Evolutionary conservation across 495 filamentous ascomycete genomes (phyloP).

Genomic region (Aspergillus baeticus): DNA sequence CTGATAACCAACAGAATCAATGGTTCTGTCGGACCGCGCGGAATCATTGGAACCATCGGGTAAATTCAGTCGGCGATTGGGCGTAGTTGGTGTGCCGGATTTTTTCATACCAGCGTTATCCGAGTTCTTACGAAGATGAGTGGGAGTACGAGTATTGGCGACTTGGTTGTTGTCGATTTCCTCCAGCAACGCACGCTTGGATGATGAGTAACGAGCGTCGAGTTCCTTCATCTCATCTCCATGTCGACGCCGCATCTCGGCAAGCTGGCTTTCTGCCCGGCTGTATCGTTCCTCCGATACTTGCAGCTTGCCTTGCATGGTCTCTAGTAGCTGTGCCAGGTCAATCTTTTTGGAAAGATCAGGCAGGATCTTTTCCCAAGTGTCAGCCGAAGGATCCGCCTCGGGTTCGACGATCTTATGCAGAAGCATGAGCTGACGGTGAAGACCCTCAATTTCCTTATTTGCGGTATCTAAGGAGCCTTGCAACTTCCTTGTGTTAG

Average conservation of each 20-base stretch:
- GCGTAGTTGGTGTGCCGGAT: conserved; percentile 73
- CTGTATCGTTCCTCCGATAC: conserved; percentile 79
- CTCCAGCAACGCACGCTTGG: conserved; percentile 72
- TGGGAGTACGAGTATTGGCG: conserved; percentile 72
- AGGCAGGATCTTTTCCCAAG: conserved; percentile 62
- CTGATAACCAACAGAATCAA: conserved; percentile 86
- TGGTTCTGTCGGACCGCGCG: conserved; percentile 80
- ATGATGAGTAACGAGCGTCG: conserved; percentile 66
- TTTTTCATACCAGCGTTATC: conserved; percentile 60
- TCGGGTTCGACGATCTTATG: conserved; percentile 87
- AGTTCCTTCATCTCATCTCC: conserved; percentile 73
- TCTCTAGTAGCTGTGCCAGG: conserved; percentile 83
- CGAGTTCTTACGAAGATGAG: conserved; percentile 69
- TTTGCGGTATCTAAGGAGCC: conserved; percentile 71
- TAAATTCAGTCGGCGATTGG: conserved; percentile 67
- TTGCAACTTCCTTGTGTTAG: conserved; percentile 80
- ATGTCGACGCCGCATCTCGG: conserved; percentile 71
- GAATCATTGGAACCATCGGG: conserved; percentile 69
- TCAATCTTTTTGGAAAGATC: conserved; percentile 68
- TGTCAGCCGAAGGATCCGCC: conserved; percentile 53
- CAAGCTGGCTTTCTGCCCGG: conserved; percentile 80
- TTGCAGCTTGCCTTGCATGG: conserved; percentile 80
- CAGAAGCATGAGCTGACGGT: conserved; percentile 73
- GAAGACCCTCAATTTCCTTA: conserved; percentile 75
- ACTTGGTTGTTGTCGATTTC: conserved; percentile 87